Evolutionary conservation across 2,329 filamentous ascomycete species (phyloP), one percentile per base, ranked within the genome.

Genomic region (Eutypa lata): DNA sequence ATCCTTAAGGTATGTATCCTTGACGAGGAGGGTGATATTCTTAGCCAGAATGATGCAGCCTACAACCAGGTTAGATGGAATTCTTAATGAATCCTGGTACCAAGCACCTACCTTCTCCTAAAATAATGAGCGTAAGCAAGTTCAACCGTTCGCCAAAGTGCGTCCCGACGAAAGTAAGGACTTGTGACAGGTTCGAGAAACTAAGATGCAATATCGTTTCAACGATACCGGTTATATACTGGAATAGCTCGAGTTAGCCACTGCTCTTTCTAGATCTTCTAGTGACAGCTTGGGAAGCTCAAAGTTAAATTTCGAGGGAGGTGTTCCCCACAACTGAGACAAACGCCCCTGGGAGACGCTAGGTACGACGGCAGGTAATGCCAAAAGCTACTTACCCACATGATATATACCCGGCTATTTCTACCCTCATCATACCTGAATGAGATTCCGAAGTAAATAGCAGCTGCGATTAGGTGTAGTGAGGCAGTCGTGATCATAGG

Each of bases 141-240:
- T 79, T 80, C 75, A 88, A 79, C 8, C 86, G 77, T 61, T 84
- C 82, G 64, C 84, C 83, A 51, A 88, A 65, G 64, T 87, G 83
- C 0, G 83, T 87, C 51, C 80, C 75, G 56, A 83, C 78, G 63
- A 88, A 84, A 50, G 80, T 82, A 43, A 87, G 73, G 48, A 81
- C 77, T 3, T 77, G 73, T 65, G 76, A 86, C 22, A 73, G 67
- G 47, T 76, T 78, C 10, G 84, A 84, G 4, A 84, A 69, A 4
- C 66, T 67, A 33, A 87, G 74, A 3, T 79, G 76, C 5, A 74
- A 60, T 18, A 78, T 58, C 18, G 78, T 76, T 67, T 88, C 85
- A 7, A 79, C 48, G 2, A 71, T 68, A 54, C 80, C 77, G 14
- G 84, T 65, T 28, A 80, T 61, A 59, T 85, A 86, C 83, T 31